Evolutionary conservation across 1,284 basidiomycete genomes (phyloP), one percentile per base, ranked within the genome.

Genomic region (Phylloporus sp.): DNA sequence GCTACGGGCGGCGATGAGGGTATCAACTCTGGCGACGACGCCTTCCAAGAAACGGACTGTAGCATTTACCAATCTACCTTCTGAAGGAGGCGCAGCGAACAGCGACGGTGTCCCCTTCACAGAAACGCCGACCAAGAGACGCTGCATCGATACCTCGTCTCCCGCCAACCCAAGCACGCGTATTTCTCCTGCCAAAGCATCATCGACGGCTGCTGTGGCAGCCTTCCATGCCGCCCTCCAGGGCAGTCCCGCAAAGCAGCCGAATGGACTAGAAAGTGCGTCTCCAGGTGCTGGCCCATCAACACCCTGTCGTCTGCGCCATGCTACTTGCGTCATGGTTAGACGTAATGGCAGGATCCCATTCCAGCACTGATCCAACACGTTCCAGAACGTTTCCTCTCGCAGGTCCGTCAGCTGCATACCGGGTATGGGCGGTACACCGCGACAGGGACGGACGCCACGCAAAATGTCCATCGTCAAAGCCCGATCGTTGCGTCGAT

Each of bases 401-500:
- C 35, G 32, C 3, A 56, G 7, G 19, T 11, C 55, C 6, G 55
- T 35, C 20, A 56, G 14, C 32, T 12, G 32, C 55, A 56, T 56
- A 32, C 29, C 29, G 43, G 43, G 43, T 45, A 59, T 70, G 29
- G 69, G 78, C 66, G 64, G 78, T 60, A 68, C 76, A 32, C 70
- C 74, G 7, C 72, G 72, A 35, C 81, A 82, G 1, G 88, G 88
- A 59, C 81, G 82, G 25, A 85, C 79, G 4, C 86, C 85, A 11
- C 85, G 80, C 60, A 88, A 71, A 57, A 89, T 85, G 65, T 87
- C 88, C 3, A 87, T 77, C 20, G 82, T 84, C 53, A 89, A 86
- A n/a, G 85, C 82, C 52, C 84, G 82, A 65, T 89, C 87, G 63
- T 87, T 88, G 52, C 77, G 80, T 17, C 87, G 82, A 63, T 85